A percentile compares a stretch with the other conserved stretches of the same genome.
Conservation (phyloP, 345 rosid species). For the Eutrema heterophyllum region DNA sequence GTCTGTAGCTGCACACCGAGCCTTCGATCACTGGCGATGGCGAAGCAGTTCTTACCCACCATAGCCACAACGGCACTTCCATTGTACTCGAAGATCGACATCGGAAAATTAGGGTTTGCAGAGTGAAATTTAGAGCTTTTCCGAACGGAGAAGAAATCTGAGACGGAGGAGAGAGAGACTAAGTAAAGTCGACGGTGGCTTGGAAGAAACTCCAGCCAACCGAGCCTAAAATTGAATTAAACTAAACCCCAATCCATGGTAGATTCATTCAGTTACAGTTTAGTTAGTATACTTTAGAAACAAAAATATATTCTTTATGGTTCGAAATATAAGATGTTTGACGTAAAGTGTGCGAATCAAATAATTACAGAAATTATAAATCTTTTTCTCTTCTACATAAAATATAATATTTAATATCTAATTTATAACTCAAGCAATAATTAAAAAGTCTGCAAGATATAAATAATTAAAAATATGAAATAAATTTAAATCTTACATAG, state of each 20-base stretch:
- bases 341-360: too few species aligned
- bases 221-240: not conserved
- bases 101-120: constrained; percentile 22
- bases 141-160: constrained; percentile 22
- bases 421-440: too few species aligned
- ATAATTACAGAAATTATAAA: too few species aligned
- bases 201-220: constrained; percentile 39
- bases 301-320: too few species aligned
- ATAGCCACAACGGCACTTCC: constrained; percentile 98
- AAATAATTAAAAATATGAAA: not conserved
- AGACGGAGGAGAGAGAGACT: constrained; percentile 2
- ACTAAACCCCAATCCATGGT: not conserved
- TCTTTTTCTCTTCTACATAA: too few species aligned
- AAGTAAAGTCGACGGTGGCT: constrained; percentile 35
- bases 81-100: constrained; percentile 95
- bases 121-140: constrained; percentile 7
- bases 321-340: too few species aligned
- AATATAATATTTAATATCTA: too few species aligned
- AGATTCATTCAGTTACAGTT: not conserved
- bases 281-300: not conserved
- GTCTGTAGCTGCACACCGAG: constrained; percentile 96
- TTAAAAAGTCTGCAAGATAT: not conserved
- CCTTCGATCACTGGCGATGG: constrained; percentile 92
- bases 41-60: constrained; percentile 99
- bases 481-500: not conserved